Evolutionary conservation across 129 eudicot species (phyloP).

Genomic region (Solidago caesia): DNA sequence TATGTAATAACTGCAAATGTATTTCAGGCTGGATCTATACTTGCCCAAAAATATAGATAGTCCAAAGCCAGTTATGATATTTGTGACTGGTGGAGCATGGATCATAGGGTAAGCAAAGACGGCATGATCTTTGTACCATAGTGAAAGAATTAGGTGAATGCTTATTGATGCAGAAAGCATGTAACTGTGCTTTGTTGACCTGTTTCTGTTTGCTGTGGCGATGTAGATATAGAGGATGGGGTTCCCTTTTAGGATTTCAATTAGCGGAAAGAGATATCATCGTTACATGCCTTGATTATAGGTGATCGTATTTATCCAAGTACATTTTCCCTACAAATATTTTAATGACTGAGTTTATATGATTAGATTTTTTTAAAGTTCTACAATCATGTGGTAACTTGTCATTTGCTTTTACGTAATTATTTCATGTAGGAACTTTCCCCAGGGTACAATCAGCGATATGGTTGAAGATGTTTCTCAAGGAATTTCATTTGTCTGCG

Average conservation of each 20-base stretch:
- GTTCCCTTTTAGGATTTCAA: conserved; percentile 85
- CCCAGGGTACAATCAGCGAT: conserved; percentile 94
- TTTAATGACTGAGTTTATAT: conserved; percentile 4
- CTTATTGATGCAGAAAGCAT: neutral
- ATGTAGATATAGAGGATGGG: conserved; percentile 97
- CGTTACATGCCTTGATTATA: conserved; percentile 88
- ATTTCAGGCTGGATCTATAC: conserved; percentile 83
- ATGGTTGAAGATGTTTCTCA: conserved; percentile 85
- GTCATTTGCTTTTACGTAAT: neutral
- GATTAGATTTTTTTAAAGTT: neutral
- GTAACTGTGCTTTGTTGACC: conserved; percentile 17
- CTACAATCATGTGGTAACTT: neutral
- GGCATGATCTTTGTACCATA: neutral
- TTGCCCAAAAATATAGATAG: conserved; percentile 61
- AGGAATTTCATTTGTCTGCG: conserved; percentile 81
- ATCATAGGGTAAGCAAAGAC: conserved; percentile 68
- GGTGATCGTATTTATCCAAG: conserved; percentile 43
- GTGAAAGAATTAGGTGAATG: neutral
- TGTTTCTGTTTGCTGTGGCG: conserved; percentile 2
- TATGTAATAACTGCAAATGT: neutral
- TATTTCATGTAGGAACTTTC: conserved; percentile 73
- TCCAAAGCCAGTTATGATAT: conserved; percentile 79
- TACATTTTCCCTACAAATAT: neutral
- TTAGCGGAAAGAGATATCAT: conserved; percentile 89
- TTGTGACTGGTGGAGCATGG: conserved; percentile 99